These are phyloP conservation scores for Paraphaeosphaeria minitans DNA, from an alignment of 2,329 filamentous ascomycete species.

Conservation along the genomic window DNA sequence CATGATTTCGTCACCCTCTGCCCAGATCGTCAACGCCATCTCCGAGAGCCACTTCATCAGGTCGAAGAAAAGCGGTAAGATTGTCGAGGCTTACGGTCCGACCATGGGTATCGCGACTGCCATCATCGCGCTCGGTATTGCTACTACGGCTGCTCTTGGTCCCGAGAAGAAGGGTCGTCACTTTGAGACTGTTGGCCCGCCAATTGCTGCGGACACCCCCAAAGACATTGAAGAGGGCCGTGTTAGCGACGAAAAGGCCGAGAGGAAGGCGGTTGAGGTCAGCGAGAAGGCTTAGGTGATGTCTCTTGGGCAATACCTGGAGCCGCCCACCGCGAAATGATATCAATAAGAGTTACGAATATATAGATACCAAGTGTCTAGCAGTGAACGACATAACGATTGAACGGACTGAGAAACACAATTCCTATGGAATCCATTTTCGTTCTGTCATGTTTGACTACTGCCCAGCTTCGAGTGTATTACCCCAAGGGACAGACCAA, in stretches of 20 bases:
- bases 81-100: constrained; percentile 72
- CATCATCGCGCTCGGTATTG: constrained; percentile 74
- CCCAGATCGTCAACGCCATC: constrained; percentile 78
- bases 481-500: too few relatives aligned
- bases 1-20: constrained; percentile 73
- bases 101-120: constrained; percentile 77
- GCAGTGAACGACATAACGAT: neutral
- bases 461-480: too few relatives aligned
- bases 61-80: constrained; percentile 57
- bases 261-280: constrained; percentile 25
- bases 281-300: constrained; percentile 3
- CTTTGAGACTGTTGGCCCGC: constrained; percentile 67
- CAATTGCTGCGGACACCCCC: constrained; percentile 46
- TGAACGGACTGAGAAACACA: neutral
- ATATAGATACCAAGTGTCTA: neutral
- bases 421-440: too few relatives aligned
- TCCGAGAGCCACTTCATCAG: constrained; percentile 62
- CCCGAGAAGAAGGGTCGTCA: constrained; percentile 74
- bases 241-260: constrained; percentile 36
- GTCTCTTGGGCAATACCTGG: neutral
- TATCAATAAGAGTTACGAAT: neutral
- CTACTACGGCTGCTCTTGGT: constrained; percentile 69
- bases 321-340: neutral
- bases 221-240: constrained; percentile 43
- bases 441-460: too few relatives aligned